phyloP scores from a whole-genome alignment of 305 asterid genomes.

The Solanum hybrid region DNA sequence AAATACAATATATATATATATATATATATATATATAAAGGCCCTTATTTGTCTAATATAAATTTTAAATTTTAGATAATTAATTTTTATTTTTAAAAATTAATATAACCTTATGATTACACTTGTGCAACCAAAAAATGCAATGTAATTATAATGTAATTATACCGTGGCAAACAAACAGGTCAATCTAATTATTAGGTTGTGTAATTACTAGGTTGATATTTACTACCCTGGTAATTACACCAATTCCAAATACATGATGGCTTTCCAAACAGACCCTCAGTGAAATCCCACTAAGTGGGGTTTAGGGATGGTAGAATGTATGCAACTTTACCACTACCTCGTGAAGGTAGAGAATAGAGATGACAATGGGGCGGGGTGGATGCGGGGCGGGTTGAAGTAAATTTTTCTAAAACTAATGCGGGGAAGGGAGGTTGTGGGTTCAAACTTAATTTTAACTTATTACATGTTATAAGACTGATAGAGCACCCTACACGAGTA shows the following conservation, averaged over 20 bases:
- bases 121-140: neutral
- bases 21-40: too few relatives aligned
- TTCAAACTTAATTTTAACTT: neutral
- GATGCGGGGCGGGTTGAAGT: neutral
- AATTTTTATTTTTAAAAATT: too few relatives aligned
- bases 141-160: too few relatives aligned
- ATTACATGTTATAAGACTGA: neutral
- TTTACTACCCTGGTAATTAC: too few relatives aligned
- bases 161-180: neutral
- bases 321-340: neutral
- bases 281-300: neutral
- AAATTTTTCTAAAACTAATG: neutral
- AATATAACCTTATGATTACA: neutral
- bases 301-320: neutral
- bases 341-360: too few relatives aligned
- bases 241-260: neutral
- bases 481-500: neutral
- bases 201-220: neutral
- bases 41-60: too few relatives aligned
- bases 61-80: too few relatives aligned
- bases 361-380: too few relatives aligned
- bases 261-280: neutral
- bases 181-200: neutral
- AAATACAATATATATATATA: too few relatives aligned
- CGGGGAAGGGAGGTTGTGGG: neutral